Evolutionary conservation across 306 rosid species (phyloP).

Genomic region (Citrullus amarus): DNA sequence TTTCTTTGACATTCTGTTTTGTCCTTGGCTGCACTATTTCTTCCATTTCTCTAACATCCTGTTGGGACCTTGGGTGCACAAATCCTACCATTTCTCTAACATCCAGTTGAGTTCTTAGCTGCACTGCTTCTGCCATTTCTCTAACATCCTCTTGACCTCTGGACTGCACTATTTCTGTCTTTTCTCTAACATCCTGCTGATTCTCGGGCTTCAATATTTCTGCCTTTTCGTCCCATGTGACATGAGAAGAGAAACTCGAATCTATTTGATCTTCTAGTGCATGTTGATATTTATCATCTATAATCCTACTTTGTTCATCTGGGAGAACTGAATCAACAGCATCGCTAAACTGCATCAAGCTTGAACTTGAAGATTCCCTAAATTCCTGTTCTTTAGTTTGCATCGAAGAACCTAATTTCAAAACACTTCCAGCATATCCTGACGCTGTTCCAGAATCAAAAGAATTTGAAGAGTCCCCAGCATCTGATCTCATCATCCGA

Average conservation of each 20-base stretch:
- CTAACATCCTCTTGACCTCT: conserved; percentile 24
- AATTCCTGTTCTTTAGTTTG: conserved; percentile 35
- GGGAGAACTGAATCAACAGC: conserved; percentile 29
- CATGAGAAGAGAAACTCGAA: conserved; percentile 47
- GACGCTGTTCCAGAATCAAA: conserved; percentile 54
- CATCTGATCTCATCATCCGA: conserved; percentile 20
- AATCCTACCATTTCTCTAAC: conserved; percentile 41
- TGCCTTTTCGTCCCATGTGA: conserved; percentile 86
- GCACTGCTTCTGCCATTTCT: conserved; percentile 31
- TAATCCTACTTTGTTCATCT: conserved; percentile 17
- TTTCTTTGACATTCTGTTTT: neutral
- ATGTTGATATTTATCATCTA: conserved; percentile 37
- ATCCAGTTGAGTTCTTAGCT: conserved; percentile 27
- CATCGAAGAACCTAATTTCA: conserved; percentile 40
- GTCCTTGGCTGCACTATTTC: neutral
- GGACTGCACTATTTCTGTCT: conserved; percentile 35
- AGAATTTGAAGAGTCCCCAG: conserved; percentile 41
- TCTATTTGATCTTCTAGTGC: conserved; percentile 43
- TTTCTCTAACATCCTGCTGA: neutral
- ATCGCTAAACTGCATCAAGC: conserved; percentile 27
- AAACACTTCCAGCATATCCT: conserved; percentile 57
- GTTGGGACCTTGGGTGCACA: conserved; percentile 15
- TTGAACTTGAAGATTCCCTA: conserved; percentile 40
- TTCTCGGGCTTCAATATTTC: conserved; percentile 31
- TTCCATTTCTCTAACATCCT: neutral